phyloP scores from a whole-genome alignment of 2,329 filamentous ascomycete genomes.

The Trichoderma citrinoviride region DNA sequence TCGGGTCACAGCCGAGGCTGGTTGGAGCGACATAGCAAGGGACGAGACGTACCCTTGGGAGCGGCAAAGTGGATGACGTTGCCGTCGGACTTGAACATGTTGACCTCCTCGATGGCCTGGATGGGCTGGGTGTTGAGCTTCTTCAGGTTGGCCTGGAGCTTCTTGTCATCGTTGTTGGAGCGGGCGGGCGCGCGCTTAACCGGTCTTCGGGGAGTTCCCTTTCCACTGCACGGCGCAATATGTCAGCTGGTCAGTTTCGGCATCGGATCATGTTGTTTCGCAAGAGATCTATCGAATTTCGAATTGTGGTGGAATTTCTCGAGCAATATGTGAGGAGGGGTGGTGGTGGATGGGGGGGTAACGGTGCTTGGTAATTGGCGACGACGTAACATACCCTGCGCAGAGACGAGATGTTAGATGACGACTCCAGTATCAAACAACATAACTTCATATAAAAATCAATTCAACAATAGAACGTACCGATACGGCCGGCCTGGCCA shows the following conservation, averaged over 20 bases:
- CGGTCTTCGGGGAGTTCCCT: constrained; percentile 96
- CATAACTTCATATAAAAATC: neutral
- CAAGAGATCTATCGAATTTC: neutral
- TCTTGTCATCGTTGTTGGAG: constrained; percentile 97
- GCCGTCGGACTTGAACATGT: constrained; percentile 99
- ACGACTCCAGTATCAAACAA: neutral
- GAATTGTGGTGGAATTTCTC: neutral
- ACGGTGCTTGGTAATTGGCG: too few relatives aligned
- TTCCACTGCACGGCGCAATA: constrained; percentile 60
- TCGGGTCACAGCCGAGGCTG: neutral
- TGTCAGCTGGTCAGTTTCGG: constrained; percentile 16
- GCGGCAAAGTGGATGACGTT: constrained; percentile 99
- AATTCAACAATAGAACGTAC: constrained; percentile 49
- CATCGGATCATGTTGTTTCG: constrained; percentile 23
- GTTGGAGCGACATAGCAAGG: neutral
- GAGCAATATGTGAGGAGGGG: neutral
- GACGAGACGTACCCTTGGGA: constrained; percentile 75
- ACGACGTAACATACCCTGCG: constrained; percentile 37
- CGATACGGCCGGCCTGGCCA: constrained; percentile 57
- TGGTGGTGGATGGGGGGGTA: neutral
- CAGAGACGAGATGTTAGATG: neutral
- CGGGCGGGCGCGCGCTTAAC: constrained; percentile 96
- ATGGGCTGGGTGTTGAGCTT: constrained; percentile 99
- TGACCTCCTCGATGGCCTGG: constrained; percentile 99
- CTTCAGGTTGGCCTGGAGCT: constrained; percentile 95